phyloP scores from a whole-genome alignment of 495 filamentous ascomycete species.

The Niebla homalea region DNA sequence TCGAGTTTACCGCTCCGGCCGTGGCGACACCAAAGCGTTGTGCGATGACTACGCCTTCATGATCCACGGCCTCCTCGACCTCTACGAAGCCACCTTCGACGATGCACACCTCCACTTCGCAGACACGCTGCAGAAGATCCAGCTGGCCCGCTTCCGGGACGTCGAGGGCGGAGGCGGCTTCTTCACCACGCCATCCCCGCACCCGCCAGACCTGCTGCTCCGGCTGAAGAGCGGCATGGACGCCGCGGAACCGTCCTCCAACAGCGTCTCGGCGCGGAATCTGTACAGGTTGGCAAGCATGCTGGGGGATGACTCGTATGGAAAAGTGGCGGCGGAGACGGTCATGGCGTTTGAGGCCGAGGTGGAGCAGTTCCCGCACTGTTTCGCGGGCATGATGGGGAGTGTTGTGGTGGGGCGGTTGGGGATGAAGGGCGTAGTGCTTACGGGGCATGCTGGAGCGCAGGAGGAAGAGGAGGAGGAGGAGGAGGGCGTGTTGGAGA shows the following conservation, averaged over 20 bases:
- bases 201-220: slow-evolving; percentile 62
- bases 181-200: slow-evolving; percentile 61
- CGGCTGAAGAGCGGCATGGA: slow-evolving; percentile 92
- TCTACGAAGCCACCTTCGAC: slow-evolving; percentile 82
- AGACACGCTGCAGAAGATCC: slow-evolving; percentile 62
- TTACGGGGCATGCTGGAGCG: slow-evolving; percentile 20
- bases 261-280: slow-evolving; percentile 72
- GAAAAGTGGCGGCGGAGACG: slow-evolving; percentile 54
- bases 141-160: slow-evolving; percentile 59
- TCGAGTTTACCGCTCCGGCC: slow-evolving; percentile 64
- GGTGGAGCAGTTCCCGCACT: slow-evolving; percentile 79
- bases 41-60: slow-evolving; percentile 94
- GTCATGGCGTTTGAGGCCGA: slow-evolving; percentile 77
- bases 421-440: slow-evolving; percentile 30
- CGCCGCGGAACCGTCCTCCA: slow-evolving; percentile 74
- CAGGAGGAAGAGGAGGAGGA: slow-evolving; percentile 12
- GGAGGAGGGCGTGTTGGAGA: slow-evolving; percentile 24
- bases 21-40: slow-evolving; percentile 61
- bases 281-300: slow-evolving; percentile 63
- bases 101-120: slow-evolving; percentile 71
- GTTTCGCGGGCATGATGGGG: slow-evolving; percentile 68
- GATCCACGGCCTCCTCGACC: slow-evolving; percentile 67
- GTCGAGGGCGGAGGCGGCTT: slow-evolving; percentile 41
- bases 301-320: slow-evolving; percentile 53
- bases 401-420: slow-evolving; percentile 46